A percentile compares a stretch with the other conserved stretches of the same genome.
phyloP scores from a whole-genome alignment of 352 stramenopile genomes.

The Pythium pyrilobum region DNA sequence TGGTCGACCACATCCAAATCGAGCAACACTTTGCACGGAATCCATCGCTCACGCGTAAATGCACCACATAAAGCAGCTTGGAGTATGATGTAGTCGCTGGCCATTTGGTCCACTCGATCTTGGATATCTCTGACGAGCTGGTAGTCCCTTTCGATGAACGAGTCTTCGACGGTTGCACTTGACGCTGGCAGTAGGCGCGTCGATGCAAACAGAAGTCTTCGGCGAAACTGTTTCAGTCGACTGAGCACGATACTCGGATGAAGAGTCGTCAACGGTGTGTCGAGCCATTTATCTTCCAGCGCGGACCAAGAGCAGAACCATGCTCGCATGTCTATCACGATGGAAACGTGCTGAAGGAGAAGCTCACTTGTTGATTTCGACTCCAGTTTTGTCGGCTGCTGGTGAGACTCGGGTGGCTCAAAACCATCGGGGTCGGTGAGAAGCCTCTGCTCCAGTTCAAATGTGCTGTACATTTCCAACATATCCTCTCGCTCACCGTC shows the following conservation, averaged over 20 bases:
- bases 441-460: slow-evolving; percentile 43
- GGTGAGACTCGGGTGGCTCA: background rate
- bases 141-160: slow-evolving; percentile 20
- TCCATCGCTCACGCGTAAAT: slow-evolving; percentile 41
- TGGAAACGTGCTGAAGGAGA: slow-evolving; percentile 47
- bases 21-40: slow-evolving; percentile 4
- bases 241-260: slow-evolving; percentile 48
- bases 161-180: background rate
- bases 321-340: slow-evolving; percentile 45
- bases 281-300: slow-evolving; percentile 43
- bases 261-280: slow-evolving; percentile 27
- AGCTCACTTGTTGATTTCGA: slow-evolving; percentile 30
- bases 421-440: background rate
- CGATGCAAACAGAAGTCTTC: slow-evolving; percentile 35
- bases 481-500: slow-evolving; percentile 44
- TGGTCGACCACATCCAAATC: background rate
- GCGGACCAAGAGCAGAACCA: slow-evolving; percentile 50
- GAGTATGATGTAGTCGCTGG: slow-evolving; percentile 39
- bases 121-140: slow-evolving; percentile 30
- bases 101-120: slow-evolving; percentile 37
- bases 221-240: slow-evolving; percentile 53
- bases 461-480: slow-evolving; percentile 28
- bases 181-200: slow-evolving; percentile 17
- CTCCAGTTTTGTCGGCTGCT: background rate
- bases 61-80: slow-evolving; percentile 35